phyloP scores from a whole-genome alignment of 495 filamentous ascomycete species.

The Penicillium macrosclerotiorum region DNA sequence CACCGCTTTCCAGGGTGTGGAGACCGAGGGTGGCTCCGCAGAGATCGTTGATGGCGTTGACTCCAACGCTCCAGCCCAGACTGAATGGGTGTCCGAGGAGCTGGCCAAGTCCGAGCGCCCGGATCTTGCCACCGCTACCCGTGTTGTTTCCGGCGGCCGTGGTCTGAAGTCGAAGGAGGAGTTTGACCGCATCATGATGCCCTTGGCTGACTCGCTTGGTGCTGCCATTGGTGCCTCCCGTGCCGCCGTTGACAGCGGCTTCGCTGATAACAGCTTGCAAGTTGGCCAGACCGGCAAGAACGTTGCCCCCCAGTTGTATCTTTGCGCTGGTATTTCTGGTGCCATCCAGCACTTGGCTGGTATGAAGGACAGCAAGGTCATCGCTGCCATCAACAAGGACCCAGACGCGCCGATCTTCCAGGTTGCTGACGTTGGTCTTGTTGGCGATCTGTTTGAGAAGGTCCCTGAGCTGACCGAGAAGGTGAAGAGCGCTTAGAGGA shows the following conservation, averaged over 20 bases:
- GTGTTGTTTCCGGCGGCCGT: constrained; percentile 90
- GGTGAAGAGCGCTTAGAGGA: constrained; percentile 56
- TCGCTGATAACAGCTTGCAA: constrained; percentile 98
- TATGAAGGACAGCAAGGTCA: constrained; percentile 99
- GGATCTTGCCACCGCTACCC: constrained; percentile 84
- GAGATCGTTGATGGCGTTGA: constrained; percentile 46
- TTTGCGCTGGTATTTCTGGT: constrained; percentile 92
- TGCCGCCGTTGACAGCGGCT: constrained; percentile 94
- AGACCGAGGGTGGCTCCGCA: constrained; percentile 50
- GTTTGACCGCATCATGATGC: constrained; percentile 87
- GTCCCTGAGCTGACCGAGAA: constrained; percentile 97
- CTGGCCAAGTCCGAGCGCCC: constrained; percentile 90
- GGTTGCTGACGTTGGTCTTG: constrained; percentile 90
- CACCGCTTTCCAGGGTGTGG: constrained; percentile 70
- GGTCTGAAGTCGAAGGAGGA: constrained; percentile 97
- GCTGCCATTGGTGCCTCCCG: constrained; percentile 93
- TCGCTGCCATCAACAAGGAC: constrained; percentile 98
- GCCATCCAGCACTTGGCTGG: constrained; percentile 98
- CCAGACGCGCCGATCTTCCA: constrained; percentile 97
- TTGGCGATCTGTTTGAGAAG: constrained; percentile 92
- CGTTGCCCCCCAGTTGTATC: constrained; percentile 91
- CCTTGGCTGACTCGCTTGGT: constrained; percentile 85
- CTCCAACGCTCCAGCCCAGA: constrained; percentile 62
- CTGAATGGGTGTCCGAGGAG: constrained; percentile 93
- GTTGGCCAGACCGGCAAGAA: constrained; percentile 99